Evolutionary conservation across 192 early-diverging fungal genomes (phyloP).

Genomic region (Entomortierella parvispora): DNA sequence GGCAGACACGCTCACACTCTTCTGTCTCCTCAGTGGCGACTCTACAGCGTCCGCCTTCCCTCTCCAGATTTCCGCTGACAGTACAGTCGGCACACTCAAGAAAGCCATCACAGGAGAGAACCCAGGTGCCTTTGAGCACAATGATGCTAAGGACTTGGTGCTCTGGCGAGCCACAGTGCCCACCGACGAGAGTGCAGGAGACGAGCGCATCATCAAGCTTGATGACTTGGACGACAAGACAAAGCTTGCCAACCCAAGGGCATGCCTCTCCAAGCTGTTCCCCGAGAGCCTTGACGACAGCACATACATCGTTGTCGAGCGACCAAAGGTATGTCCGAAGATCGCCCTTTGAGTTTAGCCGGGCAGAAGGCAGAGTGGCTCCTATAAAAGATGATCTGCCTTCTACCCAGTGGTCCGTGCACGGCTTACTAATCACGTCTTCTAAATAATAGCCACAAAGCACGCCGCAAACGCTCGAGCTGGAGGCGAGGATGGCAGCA

Average conservation of each 20-base stretch:
- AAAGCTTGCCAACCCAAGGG: background rate
- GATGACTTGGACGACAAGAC: slow-evolving; percentile 2
- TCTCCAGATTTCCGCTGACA: too few species aligned
- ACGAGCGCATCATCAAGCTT: background rate
- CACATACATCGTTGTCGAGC: slow-evolving; percentile 8
- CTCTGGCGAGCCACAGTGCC: slow-evolving; percentile 11
- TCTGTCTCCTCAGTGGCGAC: too few species aligned
- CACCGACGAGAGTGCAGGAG: background rate
- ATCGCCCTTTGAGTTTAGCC: too few species aligned
- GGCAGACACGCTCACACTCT: too few species aligned
- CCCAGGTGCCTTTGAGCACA: background rate
- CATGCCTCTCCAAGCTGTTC: background rate
- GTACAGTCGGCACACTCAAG: slow-evolving; percentile 13
- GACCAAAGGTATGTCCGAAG: background rate
- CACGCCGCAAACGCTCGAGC: too few species aligned
- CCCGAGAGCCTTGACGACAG: background rate
- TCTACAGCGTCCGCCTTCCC: too few species aligned
- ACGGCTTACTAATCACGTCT: too few species aligned
- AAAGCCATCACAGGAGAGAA: slow-evolving; percentile 5
- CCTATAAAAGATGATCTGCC: too few species aligned
- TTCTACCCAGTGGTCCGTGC: too few species aligned
- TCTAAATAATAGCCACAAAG: too few species aligned
- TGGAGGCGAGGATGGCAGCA: too few species aligned
- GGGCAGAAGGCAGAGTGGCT: too few species aligned
- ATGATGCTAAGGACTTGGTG: background rate